Conservation (phyloP, 768 basidiomycete species). For the Dentipellis sp. region DNA sequence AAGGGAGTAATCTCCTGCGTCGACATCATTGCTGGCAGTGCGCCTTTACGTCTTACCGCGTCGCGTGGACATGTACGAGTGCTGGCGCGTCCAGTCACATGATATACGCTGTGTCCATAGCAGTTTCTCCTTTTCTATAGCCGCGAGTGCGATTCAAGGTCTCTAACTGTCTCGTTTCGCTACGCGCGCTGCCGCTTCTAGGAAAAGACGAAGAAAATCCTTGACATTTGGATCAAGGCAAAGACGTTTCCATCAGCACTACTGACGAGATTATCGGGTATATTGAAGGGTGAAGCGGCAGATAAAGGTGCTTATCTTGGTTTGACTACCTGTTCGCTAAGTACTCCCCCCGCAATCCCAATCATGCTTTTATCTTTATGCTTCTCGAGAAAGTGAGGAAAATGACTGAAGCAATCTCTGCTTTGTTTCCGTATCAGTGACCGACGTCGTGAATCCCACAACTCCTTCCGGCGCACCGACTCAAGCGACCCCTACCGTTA, state of each 20-base stretch:
- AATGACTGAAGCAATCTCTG: slow-evolving; percentile 50
- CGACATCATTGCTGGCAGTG: neutral
- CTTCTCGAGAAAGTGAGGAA: slow-evolving; percentile 47
- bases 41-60: neutral
- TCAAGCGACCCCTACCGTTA: slow-evolving; percentile 11
- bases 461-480: slow-evolving; percentile 6
- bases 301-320: slow-evolving; percentile 72
- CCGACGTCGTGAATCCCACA: slow-evolving; percentile 13
- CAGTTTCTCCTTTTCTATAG: slow-evolving; percentile 18
- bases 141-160: slow-evolving; percentile 32
- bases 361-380: slow-evolving; percentile 38
- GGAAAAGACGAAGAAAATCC: slow-evolving; percentile 96
- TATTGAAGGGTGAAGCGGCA: slow-evolving; percentile 55
- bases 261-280: slow-evolving; percentile 61
- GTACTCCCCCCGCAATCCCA: slow-evolving; percentile 70
- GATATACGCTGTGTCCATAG: slow-evolving; percentile 15
- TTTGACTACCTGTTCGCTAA: slow-evolving; percentile 64
- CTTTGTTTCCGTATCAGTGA: slow-evolving; percentile 31
- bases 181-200: slow-evolving; percentile 34
- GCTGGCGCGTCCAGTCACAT: slow-evolving; percentile 23
- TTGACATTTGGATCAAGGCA: slow-evolving; percentile 95
- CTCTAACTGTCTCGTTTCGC: slow-evolving; percentile 11
- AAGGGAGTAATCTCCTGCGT: neutral
- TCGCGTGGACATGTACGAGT: slow-evolving; percentile 2
- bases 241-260: slow-evolving; percentile 79